Percentiles rank a stretch among this genome's conserved stretches.
These are phyloP conservation scores for Hymenoscyphus infarciens DNA, from an alignment of 2,329 filamentous ascomycete genomes.

Conservation along the genomic window DNA sequence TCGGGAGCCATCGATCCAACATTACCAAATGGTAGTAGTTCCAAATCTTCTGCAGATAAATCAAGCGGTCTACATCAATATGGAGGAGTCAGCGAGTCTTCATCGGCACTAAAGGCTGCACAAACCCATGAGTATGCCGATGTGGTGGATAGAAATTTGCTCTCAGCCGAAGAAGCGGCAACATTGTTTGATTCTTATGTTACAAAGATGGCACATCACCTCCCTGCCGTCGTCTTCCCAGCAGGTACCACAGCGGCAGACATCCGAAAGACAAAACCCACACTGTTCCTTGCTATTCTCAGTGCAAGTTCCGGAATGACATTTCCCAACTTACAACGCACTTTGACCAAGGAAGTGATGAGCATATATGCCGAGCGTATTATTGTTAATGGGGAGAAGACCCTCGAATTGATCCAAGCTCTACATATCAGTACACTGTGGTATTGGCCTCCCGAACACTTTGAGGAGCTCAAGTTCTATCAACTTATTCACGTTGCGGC, in stretches of 20 bases:
- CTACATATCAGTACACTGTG: conserved; percentile 47
- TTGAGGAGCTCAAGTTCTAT: conserved; percentile 47
- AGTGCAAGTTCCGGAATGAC: conserved; percentile 56
- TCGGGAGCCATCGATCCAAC: conserved; percentile 11
- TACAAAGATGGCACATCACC: conserved; percentile 55
- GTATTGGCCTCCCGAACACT: conserved; percentile 47
- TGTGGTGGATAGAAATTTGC: conserved; percentile 54
- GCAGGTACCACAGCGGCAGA: conserved; percentile 50
- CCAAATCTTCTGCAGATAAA: conserved; percentile 9
- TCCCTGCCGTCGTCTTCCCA: conserved; percentile 61
- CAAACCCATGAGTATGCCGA: conserved; percentile 36
- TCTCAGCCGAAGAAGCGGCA: conserved; percentile 53
- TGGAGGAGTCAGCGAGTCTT: neutral
- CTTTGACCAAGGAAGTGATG: conserved; percentile 47
- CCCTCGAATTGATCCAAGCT: conserved; percentile 49
- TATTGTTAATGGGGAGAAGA: conserved; percentile 48
- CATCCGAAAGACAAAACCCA: conserved; percentile 56
- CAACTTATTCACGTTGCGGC: conserved; percentile 50
- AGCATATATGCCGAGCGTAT: conserved; percentile 46
- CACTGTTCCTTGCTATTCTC: conserved; percentile 68
- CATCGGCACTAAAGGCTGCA: conserved; percentile 13
- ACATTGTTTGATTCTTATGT: conserved; percentile 57
- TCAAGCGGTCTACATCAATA: conserved; percentile 5
- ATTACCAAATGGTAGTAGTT: neutral
- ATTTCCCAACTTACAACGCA: conserved; percentile 41